Evolutionary conservation across 306 rosid genomes (phyloP), one percentile per base, ranked within the genome.

Genomic region (Quercus berberidifolia): DNA sequence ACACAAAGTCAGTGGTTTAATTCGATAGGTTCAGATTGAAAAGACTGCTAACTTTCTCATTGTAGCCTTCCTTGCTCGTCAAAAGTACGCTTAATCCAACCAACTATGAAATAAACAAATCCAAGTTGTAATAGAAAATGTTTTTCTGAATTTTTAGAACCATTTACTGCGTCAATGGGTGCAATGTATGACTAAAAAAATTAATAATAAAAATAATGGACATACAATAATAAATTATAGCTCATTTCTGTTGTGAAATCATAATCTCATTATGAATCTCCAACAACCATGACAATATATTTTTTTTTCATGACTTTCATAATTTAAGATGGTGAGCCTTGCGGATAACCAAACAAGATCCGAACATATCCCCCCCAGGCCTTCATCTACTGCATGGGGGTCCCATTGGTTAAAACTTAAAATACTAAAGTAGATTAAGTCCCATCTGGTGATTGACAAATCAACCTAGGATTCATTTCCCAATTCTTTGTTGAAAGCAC

Each of bases 151-250:
- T 9, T 19, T 68, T 68, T 17, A 21, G 20, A 57, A 30, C 54
- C 73, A 12, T 72, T 73, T 60, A 72, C 69, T 55, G 25, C 20
- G 30, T 56, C 83, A 59, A 71, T 68, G 51, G 25, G 46, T 56
- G 52, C 4, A 31, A 33, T n/a, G 12, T 63, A 19, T 28, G 59
- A 63, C 49, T 26, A 41, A 23, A 30, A 6, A 64, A 0, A 3
- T 25, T 60, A 33, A 33, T 33, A 35, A 35, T 6, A 35, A 35
- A 5, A 6, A 10, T 14, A 28, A 12, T 63, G 28, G 30, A 4
- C 33, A 21, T 63, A 6, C 21, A 15, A 30, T 14, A 17, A 6
- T 35, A 4, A 3, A 19, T 10, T 12, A 49, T 8, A 30, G 46
- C 12, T 64, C 46, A 31, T 30, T 64, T 17, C 23, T 15, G 46